Base-by-base conservation (phyloP, 139 green algal species). In the Tetradesmus obliquus region DNA sequence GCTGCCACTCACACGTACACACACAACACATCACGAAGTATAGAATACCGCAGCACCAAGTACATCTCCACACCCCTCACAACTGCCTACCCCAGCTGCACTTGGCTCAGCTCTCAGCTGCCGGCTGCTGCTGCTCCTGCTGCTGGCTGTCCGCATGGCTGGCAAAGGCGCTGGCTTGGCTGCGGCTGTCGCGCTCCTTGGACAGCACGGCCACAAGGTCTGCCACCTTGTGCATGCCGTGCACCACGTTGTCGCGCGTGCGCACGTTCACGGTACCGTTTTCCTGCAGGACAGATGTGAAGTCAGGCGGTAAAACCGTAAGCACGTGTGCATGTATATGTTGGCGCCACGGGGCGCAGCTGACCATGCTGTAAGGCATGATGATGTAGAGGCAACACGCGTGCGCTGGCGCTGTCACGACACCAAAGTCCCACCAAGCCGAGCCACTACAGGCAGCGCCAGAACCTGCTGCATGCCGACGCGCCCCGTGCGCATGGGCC, bases 191-290 rank as follows among this genome's bases (percentile, higher is more conserved):
- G 15, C 79, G 76, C 76, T 93, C 91, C 60, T 91, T 62, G 19
- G 45, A 51, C 55, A 93, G 45, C 55, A 91, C 32, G 55, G 45
- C 10, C 22, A 51, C 60, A 2, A 93, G 3, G 69, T 93, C 91
- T n/a, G 79, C 79, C 9, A 91, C 8, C 24, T 9, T 74, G 45
- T 84, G 85, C 93, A 95, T 95, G 69, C 94, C 95, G 80, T 96
- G 94, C 76, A 98, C 96, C 55, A 97, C 84, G 92, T 99, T 99
- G 94, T 99, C 98, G 76, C 98, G 95, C 13, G 98, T 99, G 93
- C 98, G 97, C 86, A 99, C 97, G 92, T 99, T 99, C 55, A 99
- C 98, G 53, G 95, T 98, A 57, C 81, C 45, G 45, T 91, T 71
- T 53, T 22, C 81, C 88, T 92, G 55, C 17, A 79, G 60, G 60